A percentile compares a stretch with the other conserved stretches of the same genome.
These are phyloP conservation scores for Alternaria panax DNA, from an alignment of 2,329 filamentous ascomycete species.

Conservation along the genomic window DNA sequence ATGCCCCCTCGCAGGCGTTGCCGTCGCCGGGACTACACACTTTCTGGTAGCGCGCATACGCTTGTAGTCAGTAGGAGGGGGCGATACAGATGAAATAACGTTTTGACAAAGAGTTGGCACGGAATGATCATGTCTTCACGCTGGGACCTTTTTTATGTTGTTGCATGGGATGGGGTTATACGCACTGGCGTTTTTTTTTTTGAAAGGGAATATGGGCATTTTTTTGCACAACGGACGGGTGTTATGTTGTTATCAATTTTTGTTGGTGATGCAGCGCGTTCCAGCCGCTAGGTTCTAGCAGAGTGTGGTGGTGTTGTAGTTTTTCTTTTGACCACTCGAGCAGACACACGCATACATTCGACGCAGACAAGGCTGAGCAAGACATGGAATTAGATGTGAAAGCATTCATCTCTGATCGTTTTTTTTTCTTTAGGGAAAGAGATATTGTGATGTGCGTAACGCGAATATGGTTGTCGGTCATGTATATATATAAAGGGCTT, in stretches of 20 bases:
- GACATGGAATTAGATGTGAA: neutral
- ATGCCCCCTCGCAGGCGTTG: neutral
- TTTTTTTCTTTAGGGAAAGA: neutral
- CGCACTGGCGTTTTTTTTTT: conserved; percentile 8
- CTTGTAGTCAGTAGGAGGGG: neutral
- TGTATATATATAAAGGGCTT: too few relatives aligned
- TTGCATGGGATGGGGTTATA: conserved; percentile 23
- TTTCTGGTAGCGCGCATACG: accelerated
- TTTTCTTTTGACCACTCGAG: neutral
- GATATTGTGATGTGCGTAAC: neutral
- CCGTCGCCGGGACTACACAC: neutral
- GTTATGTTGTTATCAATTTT: conserved; percentile 2
- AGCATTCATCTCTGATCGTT: neutral
- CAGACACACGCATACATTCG: neutral
- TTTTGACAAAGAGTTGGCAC: neutral
- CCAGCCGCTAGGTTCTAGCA: conserved; percentile 23
- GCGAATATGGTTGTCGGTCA: too few relatives aligned
- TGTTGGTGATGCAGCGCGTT: conserved; percentile 21
- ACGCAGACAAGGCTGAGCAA: neutral
- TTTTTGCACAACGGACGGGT: conserved; percentile 25
- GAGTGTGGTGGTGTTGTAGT: neutral
- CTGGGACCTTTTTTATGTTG: conserved; percentile 12
- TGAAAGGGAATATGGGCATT: conserved; percentile 15
- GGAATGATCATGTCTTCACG: neutral
- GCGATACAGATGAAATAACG: neutral